Evolutionary conservation across 768 basidiomycete genomes (phyloP).

Genomic region (Aureoboletus auriporus): DNA sequence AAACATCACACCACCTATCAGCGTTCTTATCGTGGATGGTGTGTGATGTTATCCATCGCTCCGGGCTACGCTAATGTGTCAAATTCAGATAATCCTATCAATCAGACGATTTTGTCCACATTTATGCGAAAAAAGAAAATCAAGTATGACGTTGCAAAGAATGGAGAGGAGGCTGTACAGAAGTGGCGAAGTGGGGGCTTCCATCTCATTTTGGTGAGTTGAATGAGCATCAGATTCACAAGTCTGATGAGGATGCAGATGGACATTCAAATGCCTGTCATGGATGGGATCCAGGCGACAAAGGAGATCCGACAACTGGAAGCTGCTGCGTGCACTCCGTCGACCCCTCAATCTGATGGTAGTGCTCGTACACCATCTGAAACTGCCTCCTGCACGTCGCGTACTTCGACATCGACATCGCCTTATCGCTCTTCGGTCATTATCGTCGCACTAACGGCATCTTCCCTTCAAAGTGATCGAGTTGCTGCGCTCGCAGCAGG

Average conservation of each 20-base stretch:
- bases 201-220: constrained; percentile 87
- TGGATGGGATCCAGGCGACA: constrained; percentile 97
- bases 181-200: constrained; percentile 93
- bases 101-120: constrained; percentile 94
- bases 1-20: constrained; percentile 91
- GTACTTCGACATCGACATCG: constrained; percentile 39
- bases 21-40: constrained; percentile 98
- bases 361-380: constrained; percentile 50
- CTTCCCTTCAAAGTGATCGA: constrained; percentile 91
- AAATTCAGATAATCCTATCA: constrained; percentile 89
- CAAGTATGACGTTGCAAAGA: constrained; percentile 90
- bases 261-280: constrained; percentile 99
- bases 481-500: constrained; percentile 97
- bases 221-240: background rate
- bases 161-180: constrained; percentile 92
- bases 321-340: constrained; percentile 63
- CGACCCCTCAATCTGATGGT: constrained; percentile 60
- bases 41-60: constrained; percentile 24
- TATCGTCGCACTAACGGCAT: constrained; percentile 98
- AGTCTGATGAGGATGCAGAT: constrained; percentile 54
- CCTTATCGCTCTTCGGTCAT: constrained; percentile 93
- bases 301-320: constrained; percentile 91
- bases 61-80: constrained; percentile 10
- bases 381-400: constrained; percentile 42
- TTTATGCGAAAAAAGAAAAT: constrained; percentile 97